These are phyloP conservation scores for Isabelozyma gotoi DNA, from an alignment of 805 yeast species.

Conservation along the genomic window DNA sequence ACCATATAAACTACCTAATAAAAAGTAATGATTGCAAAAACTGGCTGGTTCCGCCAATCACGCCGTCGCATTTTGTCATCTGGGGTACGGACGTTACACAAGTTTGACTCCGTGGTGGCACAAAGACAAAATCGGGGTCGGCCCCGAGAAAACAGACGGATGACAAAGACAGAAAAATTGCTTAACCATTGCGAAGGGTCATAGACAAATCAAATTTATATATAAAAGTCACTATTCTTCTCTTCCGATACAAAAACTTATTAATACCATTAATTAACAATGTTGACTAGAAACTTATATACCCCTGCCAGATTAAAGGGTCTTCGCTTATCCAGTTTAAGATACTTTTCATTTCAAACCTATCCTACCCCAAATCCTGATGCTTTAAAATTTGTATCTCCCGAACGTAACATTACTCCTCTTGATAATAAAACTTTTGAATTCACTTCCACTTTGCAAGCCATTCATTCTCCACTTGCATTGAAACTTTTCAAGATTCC, in stretches of 20 bases:
- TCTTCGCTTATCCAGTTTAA: constrained; percentile 1
- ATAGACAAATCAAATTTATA: background rate
- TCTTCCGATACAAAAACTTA: background rate
- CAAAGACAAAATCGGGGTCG: background rate
- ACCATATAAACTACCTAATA: background rate
- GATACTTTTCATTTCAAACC: constrained; percentile 42
- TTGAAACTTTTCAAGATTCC: constrained; percentile 54
- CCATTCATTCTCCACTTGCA: constrained; percentile 64
- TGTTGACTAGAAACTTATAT: background rate
- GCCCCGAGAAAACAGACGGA: background rate
- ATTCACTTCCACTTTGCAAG: constrained; percentile 52
- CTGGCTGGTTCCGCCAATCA: background rate
- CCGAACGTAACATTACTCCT: constrained; percentile 48
- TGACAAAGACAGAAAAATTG: background rate
- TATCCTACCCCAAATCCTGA: constrained; percentile 72
- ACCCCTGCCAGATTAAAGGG: background rate
- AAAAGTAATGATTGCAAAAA: background rate
- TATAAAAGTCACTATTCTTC: background rate
- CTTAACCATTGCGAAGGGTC: background rate
- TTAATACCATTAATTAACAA: too few relatives aligned
- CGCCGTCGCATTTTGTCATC: background rate
- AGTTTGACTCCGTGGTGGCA: background rate
- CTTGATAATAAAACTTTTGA: constrained; percentile 48
- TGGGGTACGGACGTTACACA: background rate
- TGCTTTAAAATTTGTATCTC: constrained; percentile 65